Evolutionary conservation across 352 stramenopile genomes (phyloP).

Genomic region (Globisporangium cystogenes): DNA sequence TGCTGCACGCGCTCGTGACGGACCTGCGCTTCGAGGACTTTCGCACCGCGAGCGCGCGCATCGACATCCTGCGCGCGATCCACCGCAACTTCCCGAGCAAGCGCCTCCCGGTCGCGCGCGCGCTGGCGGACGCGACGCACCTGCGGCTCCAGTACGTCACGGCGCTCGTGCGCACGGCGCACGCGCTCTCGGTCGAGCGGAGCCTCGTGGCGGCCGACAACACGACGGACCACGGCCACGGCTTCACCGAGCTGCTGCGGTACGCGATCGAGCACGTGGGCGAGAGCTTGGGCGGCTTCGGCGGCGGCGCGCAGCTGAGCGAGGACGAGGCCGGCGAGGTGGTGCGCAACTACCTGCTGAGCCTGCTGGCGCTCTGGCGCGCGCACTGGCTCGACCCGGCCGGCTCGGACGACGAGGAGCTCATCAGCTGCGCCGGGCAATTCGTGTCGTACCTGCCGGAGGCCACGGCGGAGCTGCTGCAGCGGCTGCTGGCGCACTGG

Average conservation of each 20-base stretch:
- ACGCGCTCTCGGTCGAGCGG: conserved; percentile 58
- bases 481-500: conserved; percentile 54
- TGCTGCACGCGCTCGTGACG: conserved; percentile 76
- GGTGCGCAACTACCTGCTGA: conserved; percentile 63
- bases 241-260: conserved; percentile 75
- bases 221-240: conserved; percentile 70
- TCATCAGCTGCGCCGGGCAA: conserved; percentile 76
- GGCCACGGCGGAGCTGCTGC: conserved; percentile 41
- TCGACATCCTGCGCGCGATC: conserved; percentile 83
- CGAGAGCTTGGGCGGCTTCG: conserved; percentile 34
- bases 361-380: conserved; percentile 60
- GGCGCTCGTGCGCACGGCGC: conserved; percentile 34
- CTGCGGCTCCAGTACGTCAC: conserved; percentile 66
- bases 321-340: conserved; percentile 40
- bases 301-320: conserved; percentile 16
- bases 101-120: conserved; percentile 58
- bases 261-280: conserved; percentile 81
- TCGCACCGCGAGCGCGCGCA: conserved; percentile 69
- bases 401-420: conserved; percentile 77
- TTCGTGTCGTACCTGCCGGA: conserved; percentile 82
- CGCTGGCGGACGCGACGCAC: conserved; percentile 62
- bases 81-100: conserved; percentile 75
- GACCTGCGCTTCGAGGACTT: conserved; percentile 85
- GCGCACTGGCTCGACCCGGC: conserved; percentile 72
- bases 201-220: conserved; percentile 44